phyloP scores from a whole-genome alignment of 257 asterid genomes.

The Galeopsis tetrahit region DNA sequence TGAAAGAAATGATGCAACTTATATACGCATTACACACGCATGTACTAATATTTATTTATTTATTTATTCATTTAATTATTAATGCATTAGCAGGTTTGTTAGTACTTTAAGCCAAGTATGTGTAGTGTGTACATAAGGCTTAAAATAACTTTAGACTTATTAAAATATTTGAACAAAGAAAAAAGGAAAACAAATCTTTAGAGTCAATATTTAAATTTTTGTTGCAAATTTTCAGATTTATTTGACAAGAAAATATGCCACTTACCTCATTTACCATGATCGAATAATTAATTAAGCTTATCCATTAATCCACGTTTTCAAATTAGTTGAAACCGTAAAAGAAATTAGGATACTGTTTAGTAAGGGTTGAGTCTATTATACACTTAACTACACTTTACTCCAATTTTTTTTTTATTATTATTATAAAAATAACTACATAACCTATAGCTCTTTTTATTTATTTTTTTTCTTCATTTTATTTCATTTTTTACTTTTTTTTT shows the following conservation, averaged over 20 bases:
- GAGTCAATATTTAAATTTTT: background rate
- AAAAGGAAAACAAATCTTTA: too few relatives aligned
- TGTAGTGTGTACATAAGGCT: background rate
- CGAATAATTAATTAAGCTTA: background rate
- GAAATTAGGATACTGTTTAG: background rate
- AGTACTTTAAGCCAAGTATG: too few relatives aligned
- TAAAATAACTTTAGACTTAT: too few relatives aligned
- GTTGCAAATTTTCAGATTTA: background rate
- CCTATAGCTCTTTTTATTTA: too few relatives aligned
- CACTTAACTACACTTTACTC: too few relatives aligned
- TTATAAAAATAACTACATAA: too few relatives aligned
- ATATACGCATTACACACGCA: background rate
- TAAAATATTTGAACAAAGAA: too few relatives aligned
- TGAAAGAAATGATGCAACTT: conserved; percentile 5
- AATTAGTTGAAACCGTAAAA: background rate
- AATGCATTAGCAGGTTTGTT: background rate
- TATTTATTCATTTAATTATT: too few relatives aligned
- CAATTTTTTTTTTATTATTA: too few relatives aligned
- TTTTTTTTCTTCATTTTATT: too few relatives aligned
- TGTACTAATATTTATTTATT: background rate
- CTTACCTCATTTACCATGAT: background rate
- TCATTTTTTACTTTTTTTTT: too few relatives aligned
- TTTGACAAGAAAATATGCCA: background rate
- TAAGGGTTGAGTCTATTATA: too few relatives aligned
- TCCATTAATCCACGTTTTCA: background rate